phyloP scores from a whole-genome alignment of 1,284 basidiomycete species.

The Polyporus tsugae region DNA sequence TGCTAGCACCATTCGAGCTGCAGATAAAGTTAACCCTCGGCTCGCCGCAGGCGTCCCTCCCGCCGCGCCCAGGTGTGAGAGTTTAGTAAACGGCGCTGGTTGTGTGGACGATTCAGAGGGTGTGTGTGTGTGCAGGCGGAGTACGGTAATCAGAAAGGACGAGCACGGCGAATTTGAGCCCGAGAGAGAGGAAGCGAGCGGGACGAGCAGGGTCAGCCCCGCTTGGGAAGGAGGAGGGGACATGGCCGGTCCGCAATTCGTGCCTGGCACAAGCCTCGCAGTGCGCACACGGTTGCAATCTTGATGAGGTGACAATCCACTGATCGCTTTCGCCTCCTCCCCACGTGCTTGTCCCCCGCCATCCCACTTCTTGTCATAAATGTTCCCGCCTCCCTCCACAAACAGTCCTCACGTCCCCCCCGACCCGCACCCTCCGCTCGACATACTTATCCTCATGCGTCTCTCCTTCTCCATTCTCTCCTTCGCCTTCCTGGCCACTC shows the following conservation, averaged over 20 bases:
- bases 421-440: conserved; percentile 6
- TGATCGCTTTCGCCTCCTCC: conserved; percentile 26
- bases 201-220: conserved; percentile 10
- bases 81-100: background rate
- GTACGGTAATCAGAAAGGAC: conserved; percentile 7
- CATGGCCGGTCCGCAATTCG: conserved; percentile 16
- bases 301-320: conserved; percentile 33
- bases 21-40: conserved; percentile 11
- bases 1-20: conserved; percentile 11
- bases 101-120: background rate
- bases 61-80: background rate
- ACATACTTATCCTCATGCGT: conserved; percentile 34
- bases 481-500: conserved; percentile 36
- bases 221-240: conserved; percentile 8
- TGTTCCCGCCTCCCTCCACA: conserved; percentile 24
- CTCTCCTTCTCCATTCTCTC: conserved; percentile 34
- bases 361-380: conserved; percentile 28
- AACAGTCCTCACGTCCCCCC: conserved; percentile 22
- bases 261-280: conserved; percentile 32
- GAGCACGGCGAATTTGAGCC: conserved; percentile 8
- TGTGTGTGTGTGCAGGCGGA: background rate
- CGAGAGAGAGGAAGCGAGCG: background rate
- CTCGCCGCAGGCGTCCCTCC: background rate
- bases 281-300: conserved; percentile 33
- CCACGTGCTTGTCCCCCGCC: conserved; percentile 27